Evolutionary conservation across 2,329 filamentous ascomycete genomes (phyloP), one percentile per base, ranked within the genome.

Genomic region (Epichloe aotearoae): DNA sequence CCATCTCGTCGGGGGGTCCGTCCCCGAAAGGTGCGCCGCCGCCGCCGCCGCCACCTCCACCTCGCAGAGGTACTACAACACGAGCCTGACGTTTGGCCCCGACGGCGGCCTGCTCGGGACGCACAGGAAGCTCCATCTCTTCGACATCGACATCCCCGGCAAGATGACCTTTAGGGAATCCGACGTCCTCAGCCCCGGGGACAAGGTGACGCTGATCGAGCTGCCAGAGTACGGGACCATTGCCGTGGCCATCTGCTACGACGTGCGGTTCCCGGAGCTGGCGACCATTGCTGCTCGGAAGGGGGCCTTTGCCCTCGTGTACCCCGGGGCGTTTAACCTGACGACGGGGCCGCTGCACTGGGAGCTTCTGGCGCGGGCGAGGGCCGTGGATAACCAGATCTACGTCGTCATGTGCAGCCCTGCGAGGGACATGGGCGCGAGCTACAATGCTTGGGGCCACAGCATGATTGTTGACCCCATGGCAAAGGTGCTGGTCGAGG

Each of bases 81-180:
- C 93, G 3, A 84, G 81, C 30, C 73, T 98, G 45, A 81, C 85
- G 7, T 98, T 98, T 68, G 79, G 75, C 0, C 90, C 89, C 0
- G 70, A 75, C 10, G 93, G 93, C 4, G 66, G 75, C n/a, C 74
- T 96, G 46, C 75, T 98, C n/a, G 88, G 82, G 6, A 87, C 83
- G 2, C 90, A 97, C 67, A 81, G 93, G 59, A 98, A 98, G 72
- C 83, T 93, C 43, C 93, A 98, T 69, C 77, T 98, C 42, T 98
- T 98, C 68, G 93, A 97, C 69, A 98, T 98, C 60, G 84, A 95
- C 66, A 97, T 98, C 56, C 93, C 93, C 1, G 91, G 89, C 55
- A 90, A 90, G 71, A 95, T 98, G 66, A 84, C 72, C 12, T 98
- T 98, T 71, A 80, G 79, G 56, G 93, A 98, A 70, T 89, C 84